These are phyloP conservation scores for Chrysoporthe austroafricana DNA, from an alignment of 2,329 filamentous ascomycete species.

Conservation along the genomic window DNA sequence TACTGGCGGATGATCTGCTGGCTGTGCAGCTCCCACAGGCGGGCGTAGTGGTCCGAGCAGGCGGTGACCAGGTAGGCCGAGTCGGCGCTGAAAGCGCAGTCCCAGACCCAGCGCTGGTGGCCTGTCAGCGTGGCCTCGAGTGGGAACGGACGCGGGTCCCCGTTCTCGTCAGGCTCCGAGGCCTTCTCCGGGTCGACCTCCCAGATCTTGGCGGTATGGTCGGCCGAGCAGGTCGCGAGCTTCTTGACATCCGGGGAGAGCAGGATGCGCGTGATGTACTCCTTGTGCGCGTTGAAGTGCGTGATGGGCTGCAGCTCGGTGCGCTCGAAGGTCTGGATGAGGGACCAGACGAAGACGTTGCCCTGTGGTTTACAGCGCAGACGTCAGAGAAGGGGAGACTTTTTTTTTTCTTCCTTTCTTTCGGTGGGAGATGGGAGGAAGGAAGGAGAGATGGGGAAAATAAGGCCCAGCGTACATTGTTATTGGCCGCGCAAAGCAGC, in stretches of 20 bases:
- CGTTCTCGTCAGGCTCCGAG: conserved; percentile 39
- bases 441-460: not conserved
- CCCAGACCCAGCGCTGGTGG: conserved; percentile 97
- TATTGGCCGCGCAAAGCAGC: conserved; percentile 91
- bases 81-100: conserved; percentile 93
- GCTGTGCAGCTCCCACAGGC: conserved; percentile 85
- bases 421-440: not conserved
- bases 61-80: conserved; percentile 92
- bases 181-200: conserved; percentile 74
- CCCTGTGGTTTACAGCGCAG: conserved; percentile 58
- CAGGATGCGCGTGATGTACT: conserved; percentile 90
- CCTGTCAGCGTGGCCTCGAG: conserved; percentile 86
- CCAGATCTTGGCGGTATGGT: conserved; percentile 96
- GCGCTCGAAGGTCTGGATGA: conserved; percentile 80
- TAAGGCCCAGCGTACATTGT: conserved; percentile 61
- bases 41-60: conserved; percentile 90
- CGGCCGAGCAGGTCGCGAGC: conserved; percentile 89
- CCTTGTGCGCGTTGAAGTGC: conserved; percentile 87
- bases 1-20: conserved; percentile 94
- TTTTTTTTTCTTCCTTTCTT: not conserved
- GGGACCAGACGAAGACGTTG: conserved; percentile 96
- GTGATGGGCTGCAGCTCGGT: conserved; percentile 86
- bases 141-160: conserved; percentile 63
- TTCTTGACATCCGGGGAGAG: conserved; percentile 93
- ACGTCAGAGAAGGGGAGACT: not conserved